Evolutionary conservation across 75 land plant genomes (phyloP).

Genomic region (Pinus taeda): DNA sequence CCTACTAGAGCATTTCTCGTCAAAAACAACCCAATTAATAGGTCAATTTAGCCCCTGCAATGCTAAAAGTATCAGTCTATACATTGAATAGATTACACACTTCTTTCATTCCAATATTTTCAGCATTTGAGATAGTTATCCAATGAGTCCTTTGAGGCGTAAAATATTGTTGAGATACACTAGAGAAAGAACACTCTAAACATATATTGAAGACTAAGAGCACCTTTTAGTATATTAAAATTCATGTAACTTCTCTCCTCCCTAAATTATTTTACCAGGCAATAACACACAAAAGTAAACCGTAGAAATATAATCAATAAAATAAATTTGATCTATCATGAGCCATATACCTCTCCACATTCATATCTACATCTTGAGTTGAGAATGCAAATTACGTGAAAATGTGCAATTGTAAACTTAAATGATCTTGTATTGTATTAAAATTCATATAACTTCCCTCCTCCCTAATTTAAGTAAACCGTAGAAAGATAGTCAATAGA

Average conservation of each 20-base stretch:
- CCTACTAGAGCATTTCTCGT: too few relatives aligned
- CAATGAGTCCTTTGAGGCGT: too few relatives aligned
- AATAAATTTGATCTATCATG: not conserved
- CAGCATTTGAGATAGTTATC: too few relatives aligned
- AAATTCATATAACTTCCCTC: slow-evolving; percentile 72
- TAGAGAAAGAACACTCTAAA: too few relatives aligned
- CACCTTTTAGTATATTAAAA: slow-evolving; percentile 51
- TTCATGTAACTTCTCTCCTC: slow-evolving; percentile 69
- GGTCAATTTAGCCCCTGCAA: too few relatives aligned
- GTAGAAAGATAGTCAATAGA: not conserved
- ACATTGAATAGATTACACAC: too few relatives aligned
- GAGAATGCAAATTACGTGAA: slow-evolving; percentile 49
- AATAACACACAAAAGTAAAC: slow-evolving; percentile 30
- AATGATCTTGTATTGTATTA: slow-evolving; percentile 75
- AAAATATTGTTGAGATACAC: too few relatives aligned
- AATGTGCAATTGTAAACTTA: slow-evolving; percentile 88
- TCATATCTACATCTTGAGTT: too few relatives aligned
- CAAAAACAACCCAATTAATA: too few relatives aligned
- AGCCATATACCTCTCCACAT: not conserved
- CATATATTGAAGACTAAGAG: too few relatives aligned
- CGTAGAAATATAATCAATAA: not conserved
- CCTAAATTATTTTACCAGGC: slow-evolving; percentile 42
- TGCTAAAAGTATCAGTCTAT: too few relatives aligned
- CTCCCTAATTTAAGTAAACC: slow-evolving; percentile 13
- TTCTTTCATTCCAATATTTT: too few relatives aligned